Percentiles rank a stretch among this genome's conserved stretches.
Conservation (phyloP, 106 monocot genomes). For the Allium sativum region DNA sequence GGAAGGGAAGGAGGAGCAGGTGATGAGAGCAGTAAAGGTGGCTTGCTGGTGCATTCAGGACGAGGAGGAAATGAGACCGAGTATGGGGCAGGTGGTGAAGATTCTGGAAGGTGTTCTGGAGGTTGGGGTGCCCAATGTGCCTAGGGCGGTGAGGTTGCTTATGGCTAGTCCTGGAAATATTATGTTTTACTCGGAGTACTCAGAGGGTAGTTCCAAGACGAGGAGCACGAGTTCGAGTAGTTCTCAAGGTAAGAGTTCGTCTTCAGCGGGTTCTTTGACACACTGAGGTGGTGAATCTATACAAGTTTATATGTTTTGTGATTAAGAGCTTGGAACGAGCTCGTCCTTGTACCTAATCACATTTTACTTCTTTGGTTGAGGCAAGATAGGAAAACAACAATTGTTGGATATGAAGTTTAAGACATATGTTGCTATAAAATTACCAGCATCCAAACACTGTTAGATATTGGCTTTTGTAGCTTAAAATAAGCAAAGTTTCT, state of each 20-base stretch:
- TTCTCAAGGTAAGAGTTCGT: neutral
- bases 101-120: slow-evolving; percentile 11
- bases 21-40: slow-evolving; percentile 11
- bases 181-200: neutral
- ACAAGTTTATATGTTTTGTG: no score
- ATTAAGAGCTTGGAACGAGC: no score
- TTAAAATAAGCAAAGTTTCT: no score
- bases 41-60: slow-evolving; percentile 21
- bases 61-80: slow-evolving; percentile 10
- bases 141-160: neutral
- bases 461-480: no score
- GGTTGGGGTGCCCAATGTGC: slow-evolving; percentile 7
- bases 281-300: no score
- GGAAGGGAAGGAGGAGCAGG: slow-evolving; percentile 11
- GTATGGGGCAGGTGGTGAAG: slow-evolving; percentile 13
- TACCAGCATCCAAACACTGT: no score
- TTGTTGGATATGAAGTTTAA: no score
- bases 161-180: neutral
- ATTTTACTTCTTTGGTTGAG: no score
- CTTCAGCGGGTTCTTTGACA: neutral
- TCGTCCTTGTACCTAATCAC: no score
- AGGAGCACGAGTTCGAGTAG: neutral
- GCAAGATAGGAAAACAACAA: no score
- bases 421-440: no score
- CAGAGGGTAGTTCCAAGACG: neutral